Base-by-base conservation (phyloP, 176 grass and related monocot genomes). In the Themeda triandra region DNA sequence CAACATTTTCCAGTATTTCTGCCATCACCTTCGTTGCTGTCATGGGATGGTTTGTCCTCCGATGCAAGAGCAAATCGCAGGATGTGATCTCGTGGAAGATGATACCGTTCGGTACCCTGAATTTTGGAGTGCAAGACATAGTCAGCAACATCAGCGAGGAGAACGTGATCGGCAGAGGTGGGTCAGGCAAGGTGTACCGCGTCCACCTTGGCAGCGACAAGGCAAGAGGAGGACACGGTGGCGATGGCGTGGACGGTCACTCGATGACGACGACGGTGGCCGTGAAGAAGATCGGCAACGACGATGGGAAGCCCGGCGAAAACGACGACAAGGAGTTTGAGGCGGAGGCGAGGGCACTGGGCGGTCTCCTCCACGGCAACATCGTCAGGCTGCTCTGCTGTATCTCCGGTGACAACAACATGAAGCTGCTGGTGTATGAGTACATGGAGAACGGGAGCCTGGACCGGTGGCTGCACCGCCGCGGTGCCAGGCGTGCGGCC, bases 381-480 rank as follows among this genome's bases (percentile, higher is more conserved):
- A 90, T 93, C 69, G 44, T 90, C 6, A 84, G 87, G 10, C 84
- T 93, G 3, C 75, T 90, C 19, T 93, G 91, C 75, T 90, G 84
- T 66, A 37, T 90, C 71, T 79, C 87, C 14, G 23, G 76, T 13
- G 27, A 70, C 18, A 27, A 85, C 9, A 3, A 15, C 44, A 69
- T 32, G 15, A 93, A 85, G 77, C 51, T 93, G 31, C 68, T 93
- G 44, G 77, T 93, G 37, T 93, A 90, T 54, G 87, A 90, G 54
- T 85, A 90, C 84, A 85, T 93, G 87, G 81, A 93, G 76, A 87
- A 90, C 33, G 75, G 71, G 13, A 93, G 87, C 80, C 73, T 93
- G 19, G 81, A 90, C 8, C 40, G 27, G 21, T 90, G 87, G 91
- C 71, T 93, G 30, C 79, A 86, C 28, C 70, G 45, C 7, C 76